Evolutionary conservation across 2,329 filamentous ascomycete species (phyloP), one percentile per base, ranked within the genome.

Genomic region (Diaporthe sp.): DNA sequence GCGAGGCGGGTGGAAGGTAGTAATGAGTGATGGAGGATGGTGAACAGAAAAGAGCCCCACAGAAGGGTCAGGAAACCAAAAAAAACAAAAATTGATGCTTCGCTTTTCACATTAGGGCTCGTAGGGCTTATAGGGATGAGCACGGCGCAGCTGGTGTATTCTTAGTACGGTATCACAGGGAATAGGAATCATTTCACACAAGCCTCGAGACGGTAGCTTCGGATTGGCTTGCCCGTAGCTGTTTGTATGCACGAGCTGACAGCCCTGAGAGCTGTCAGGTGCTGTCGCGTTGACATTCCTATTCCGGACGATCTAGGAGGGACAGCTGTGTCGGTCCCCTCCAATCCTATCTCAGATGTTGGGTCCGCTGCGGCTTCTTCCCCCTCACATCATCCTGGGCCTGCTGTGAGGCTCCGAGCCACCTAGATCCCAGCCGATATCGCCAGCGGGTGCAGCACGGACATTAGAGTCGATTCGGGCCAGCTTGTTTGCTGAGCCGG

Each of bases 121-220:
- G 46, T 62, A 53, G 75, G 75, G 69, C 62, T 73, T 73, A 73
- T 65, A 76, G 69, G 75, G 73, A 67, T 75, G 75, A 77, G 75
- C 73, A 77, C 75, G 75, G 75, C 75, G 75, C 53, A 77, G 70
- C 53, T 74, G 71, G 69, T 75, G 69, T 75, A 74, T 77, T 72
- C 75, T 67, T 57, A 71, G 73, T 72, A 70, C 39, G 70, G 73
- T 73, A 58, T 73, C 62, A 58, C 73, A 75, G 73, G 73, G 55
- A 75, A 77, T 75, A 61, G 61, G 55, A 74, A 77, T 46, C 59
- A 58, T 72, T 72, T 76, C 58, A 68, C 25, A 61, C 34, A 67
- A 31, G 44, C 68, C n/a, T 31, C 46, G 3, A 19, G 13, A 51
- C 28, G n/a, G n/a, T 2, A 2, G 4, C 25, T 17, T 39, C 8